Conservation (phyloP, 495 filamentous ascomycete genomes). For the Lophiostoma macrostomum region DNA sequence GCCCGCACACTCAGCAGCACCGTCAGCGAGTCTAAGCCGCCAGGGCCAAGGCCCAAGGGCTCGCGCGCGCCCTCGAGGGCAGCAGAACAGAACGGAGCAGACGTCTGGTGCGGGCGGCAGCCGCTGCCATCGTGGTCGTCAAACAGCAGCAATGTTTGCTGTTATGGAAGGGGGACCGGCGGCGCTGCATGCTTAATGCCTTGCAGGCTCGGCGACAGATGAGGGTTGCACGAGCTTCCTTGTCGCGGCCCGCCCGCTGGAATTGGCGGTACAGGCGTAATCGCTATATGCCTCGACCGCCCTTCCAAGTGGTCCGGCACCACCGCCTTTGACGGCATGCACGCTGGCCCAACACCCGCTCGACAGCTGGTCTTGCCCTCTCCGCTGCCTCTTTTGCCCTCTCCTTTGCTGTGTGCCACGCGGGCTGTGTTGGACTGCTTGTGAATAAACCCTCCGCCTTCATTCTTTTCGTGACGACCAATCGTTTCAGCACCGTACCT, state of each 20-base stretch:
- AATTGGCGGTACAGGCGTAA: slow-evolving; percentile 16
- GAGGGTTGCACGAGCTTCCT: slow-evolving; percentile 23
- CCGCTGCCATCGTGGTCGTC: background rate
- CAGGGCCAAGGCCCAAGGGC: no score
- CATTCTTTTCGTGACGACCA: slow-evolving; percentile 34
- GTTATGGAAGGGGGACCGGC: slow-evolving; percentile 13
- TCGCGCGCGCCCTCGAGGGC: no score
- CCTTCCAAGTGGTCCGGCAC: slow-evolving; percentile 27
- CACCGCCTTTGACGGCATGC: slow-evolving; percentile 22
- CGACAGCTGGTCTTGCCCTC: background rate
- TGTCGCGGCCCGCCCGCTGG: slow-evolving; percentile 12
- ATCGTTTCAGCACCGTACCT: slow-evolving; percentile 34
- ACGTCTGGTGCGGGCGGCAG: background rate
- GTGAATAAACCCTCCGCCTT: slow-evolving; percentile 14
- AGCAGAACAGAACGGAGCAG: no score
- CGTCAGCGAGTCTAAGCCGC: no score
- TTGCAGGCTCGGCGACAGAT: slow-evolving; percentile 27
- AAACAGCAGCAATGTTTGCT: no score
- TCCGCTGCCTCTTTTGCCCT: background rate
- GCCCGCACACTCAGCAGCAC: no score
- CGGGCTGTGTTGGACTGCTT: slow-evolving; percentile 3
- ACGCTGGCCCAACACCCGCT: slow-evolving; percentile 25
- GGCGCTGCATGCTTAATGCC: slow-evolving; percentile 10
- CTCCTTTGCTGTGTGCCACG: background rate
- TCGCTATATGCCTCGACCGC: slow-evolving; percentile 18